Evolutionary conservation across 1,139 yeast species (phyloP), one percentile per base, ranked within the genome.

Genomic region (Meyerozyma athensensis): DNA sequence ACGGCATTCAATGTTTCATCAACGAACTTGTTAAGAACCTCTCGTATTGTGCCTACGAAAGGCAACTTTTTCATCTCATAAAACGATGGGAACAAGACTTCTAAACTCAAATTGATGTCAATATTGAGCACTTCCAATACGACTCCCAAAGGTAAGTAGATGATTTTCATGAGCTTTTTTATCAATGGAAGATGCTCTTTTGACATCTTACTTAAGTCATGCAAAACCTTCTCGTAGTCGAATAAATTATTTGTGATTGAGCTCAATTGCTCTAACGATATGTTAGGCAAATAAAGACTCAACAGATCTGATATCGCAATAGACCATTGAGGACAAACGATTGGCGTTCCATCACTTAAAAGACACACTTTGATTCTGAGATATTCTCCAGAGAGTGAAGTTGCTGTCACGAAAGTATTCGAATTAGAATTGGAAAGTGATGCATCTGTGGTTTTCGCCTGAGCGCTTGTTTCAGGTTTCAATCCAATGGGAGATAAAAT

Each of bases 361-460:
- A 84, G 58, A 44, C 89, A 84, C 1, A 90, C 81, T 43, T 76
- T 77, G 14, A 87, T 65, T 36, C 86, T 73, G 35, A 81, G 68
- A 54, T 87, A 92, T 42, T 79, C 82, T 3, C 97, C 97, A 14
- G 82, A 76, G 37, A 92, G 66, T 1, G 97, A 89, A 0, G 97
- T 87, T 0, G 96, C 94, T 0, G 97, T 90, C 13, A 92, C 96
- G 53, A 87, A 79, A 5, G 95, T 81, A 26, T 82, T 68, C 5
- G 79, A 49, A 0, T 46, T 33, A n/a, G 47, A 43, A 16, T 48
- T 39, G 1, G 56, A 50, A 1, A 55, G 41, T 2, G 52, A 37
- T 3, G 48, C 45, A 7, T 49, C 39, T 20, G 44, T 48, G 13
- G 47, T 45, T 18, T 34, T 44, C 6, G 36, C 34, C n/a, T 46